These are phyloP conservation scores for Xylariaceae sp. DNA, from an alignment of 2,329 filamentous ascomycete genomes.

Conservation along the genomic window DNA sequence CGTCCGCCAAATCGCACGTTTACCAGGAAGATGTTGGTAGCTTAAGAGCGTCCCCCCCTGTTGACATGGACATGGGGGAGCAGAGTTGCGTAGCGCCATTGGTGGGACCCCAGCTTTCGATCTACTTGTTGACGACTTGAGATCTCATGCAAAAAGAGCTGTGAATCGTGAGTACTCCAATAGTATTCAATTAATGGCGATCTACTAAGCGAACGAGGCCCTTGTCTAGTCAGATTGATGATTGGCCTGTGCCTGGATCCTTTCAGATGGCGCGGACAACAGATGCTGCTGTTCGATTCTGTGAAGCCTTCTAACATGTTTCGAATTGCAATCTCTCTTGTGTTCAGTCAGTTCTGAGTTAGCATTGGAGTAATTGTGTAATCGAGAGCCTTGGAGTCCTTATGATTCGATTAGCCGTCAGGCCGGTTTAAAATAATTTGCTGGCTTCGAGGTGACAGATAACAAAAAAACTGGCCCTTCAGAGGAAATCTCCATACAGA, in stretches of 20 bases:
- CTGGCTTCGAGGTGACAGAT: not conserved
- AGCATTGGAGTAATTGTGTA: not conserved
- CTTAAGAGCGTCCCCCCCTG: slow-evolving; percentile 5
- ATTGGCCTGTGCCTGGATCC: slow-evolving; percentile 16
- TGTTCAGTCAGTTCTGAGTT: slow-evolving; percentile 10
- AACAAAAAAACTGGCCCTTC: slow-evolving; percentile 8
- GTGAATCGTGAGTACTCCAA: slow-evolving; percentile 3
- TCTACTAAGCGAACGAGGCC: slow-evolving; percentile 23
- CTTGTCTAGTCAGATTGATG: slow-evolving; percentile 6
- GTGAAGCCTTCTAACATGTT: slow-evolving; percentile 1
- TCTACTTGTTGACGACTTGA: slow-evolving; percentile 20
- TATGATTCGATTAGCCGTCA: not conserved
- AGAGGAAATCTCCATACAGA: slow-evolving; percentile 15
- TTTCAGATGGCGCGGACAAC: not conserved
- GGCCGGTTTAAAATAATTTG: not conserved
- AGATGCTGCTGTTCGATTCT: not conserved
- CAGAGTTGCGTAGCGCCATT: slow-evolving; percentile 19
- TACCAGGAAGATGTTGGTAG: slow-evolving; percentile 10
- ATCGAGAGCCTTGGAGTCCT: not conserved
- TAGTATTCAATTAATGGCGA: slow-evolving; percentile 21
- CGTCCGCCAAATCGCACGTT: slow-evolving; percentile 11
- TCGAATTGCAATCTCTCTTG: not conserved
- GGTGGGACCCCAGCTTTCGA: slow-evolving; percentile 12
- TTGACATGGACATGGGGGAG: slow-evolving; percentile 4
- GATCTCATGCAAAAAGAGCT: not conserved